A percentile compares a stretch with the other conserved stretches of the same genome.
phyloP scores from a whole-genome alignment of 1,139 yeast genomes.

The Saccharomyces pastorianus region DNA sequence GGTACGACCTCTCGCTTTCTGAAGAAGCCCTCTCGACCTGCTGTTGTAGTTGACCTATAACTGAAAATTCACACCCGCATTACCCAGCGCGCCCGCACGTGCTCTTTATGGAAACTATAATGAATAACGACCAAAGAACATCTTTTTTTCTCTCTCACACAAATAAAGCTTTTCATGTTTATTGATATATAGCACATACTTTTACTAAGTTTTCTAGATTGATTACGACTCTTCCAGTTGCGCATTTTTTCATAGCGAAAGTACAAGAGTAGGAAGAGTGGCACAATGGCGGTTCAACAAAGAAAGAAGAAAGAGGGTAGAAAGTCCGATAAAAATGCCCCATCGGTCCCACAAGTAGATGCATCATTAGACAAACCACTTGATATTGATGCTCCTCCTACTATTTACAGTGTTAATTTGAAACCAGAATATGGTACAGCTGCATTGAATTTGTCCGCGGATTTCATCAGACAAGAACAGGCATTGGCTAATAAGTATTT shows the following conservation, averaged over 20 bases:
- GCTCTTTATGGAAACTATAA: neutral
- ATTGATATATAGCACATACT: neutral
- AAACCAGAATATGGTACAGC: constrained; percentile 54
- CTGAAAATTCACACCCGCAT: neutral
- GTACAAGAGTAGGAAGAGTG: neutral
- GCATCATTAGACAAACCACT: constrained; percentile 48
- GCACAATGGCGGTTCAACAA: neutral
- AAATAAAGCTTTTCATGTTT: neutral
- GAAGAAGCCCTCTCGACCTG: neutral
- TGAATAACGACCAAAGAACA: neutral
- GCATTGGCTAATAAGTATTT: constrained; percentile 42
- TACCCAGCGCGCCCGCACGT: constrained; percentile 1
- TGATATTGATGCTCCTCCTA: constrained; percentile 42
- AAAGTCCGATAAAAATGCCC: neutral
- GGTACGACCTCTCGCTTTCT: neutral
- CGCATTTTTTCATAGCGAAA: neutral
- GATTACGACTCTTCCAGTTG: neutral
- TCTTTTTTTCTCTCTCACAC: neutral
- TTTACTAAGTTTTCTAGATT: neutral
- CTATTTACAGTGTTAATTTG: constrained; percentile 39
- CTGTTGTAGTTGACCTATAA: neutral
- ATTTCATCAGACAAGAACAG: constrained; percentile 52
- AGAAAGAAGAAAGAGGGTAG: neutral
- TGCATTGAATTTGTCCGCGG: constrained; percentile 55
- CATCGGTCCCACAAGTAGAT: constrained; percentile 35